Evolutionary conservation across 129 eudicot genomes (phyloP).

Genomic region (Smallanthus sonchifolius): DNA sequence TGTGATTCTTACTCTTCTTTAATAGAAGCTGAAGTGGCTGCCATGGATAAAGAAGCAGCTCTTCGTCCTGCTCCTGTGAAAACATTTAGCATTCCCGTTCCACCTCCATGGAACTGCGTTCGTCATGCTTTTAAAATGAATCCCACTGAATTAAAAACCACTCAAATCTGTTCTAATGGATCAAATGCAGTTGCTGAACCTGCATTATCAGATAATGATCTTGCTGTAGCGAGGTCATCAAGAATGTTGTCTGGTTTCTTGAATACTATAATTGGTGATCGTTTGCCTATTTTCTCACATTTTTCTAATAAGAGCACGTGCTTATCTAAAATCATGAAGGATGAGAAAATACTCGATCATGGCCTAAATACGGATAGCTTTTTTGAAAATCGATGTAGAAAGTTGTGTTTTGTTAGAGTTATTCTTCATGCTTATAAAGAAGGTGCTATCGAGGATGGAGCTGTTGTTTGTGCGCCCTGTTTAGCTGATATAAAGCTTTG

Average conservation of each 20-base stretch:
- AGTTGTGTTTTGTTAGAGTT: constrained; percentile 62
- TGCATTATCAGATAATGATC: constrained; percentile 6
- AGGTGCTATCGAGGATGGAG: constrained; percentile 90
- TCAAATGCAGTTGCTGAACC: constrained; percentile 17
- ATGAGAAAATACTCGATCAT: constrained; percentile 38
- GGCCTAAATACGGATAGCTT: constrained; percentile 13
- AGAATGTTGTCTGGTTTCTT: constrained; percentile 34
- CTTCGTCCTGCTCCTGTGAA: constrained; percentile 55
- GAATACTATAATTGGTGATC: constrained; percentile 29
- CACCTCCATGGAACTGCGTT: constrained; percentile 78
- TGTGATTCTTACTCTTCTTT: constrained; percentile 51
- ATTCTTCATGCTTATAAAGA: constrained; percentile 64
- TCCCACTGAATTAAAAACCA: constrained; percentile 15
- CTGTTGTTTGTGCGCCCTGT: constrained; percentile 83
- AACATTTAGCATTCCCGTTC: constrained; percentile 50
- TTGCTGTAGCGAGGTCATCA: constrained; percentile 66
- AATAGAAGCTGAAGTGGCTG: constrained; percentile 49
- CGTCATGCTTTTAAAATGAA: constrained; percentile 14
- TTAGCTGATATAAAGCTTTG: constrained; percentile 47
- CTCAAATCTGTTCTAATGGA: constrained; percentile 15
- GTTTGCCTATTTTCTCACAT: constrained; percentile 46
- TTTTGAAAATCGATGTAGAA: constrained; percentile 18
- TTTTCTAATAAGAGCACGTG: constrained; percentile 19
- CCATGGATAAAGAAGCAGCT: constrained; percentile 29
- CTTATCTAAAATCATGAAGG: constrained; percentile 42